Percentiles rank a stretch among this genome's conserved stretches.
phyloP scores from a whole-genome alignment of 2,329 filamentous ascomycete genomes.

The Hymenoscyphus scutula region DNA sequence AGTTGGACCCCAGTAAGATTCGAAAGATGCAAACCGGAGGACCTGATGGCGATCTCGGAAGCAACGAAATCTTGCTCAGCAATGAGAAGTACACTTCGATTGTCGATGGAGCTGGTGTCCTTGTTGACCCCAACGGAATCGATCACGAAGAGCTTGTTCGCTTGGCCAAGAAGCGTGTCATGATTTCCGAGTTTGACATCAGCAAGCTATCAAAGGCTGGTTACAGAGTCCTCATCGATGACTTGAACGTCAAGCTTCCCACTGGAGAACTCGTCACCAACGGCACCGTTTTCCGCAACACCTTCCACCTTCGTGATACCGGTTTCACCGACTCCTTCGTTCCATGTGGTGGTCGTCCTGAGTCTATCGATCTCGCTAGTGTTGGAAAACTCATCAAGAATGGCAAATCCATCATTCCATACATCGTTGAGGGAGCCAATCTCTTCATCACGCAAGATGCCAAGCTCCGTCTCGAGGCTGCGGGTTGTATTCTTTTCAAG shows the following conservation, averaged over 20 bases:
- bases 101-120: slow-evolving; percentile 93
- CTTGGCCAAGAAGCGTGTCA: slow-evolving; percentile 79
- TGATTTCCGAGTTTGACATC: slow-evolving; percentile 85
- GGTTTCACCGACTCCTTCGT: slow-evolving; percentile 85
- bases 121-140: slow-evolving; percentile 88
- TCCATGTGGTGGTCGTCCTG: slow-evolving; percentile 91
- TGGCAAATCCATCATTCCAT: slow-evolving; percentile 83
- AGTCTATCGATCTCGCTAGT: slow-evolving; percentile 90
- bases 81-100: slow-evolving; percentile 95
- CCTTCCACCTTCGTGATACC: slow-evolving; percentile 82
- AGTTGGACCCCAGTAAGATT: slow-evolving; percentile 80
- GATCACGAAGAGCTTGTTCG: slow-evolving; percentile 79
- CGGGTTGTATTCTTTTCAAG: slow-evolving; percentile 95
- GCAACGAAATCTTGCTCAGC: slow-evolving; percentile 94
- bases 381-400: slow-evolving; percentile 86
- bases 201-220: slow-evolving; percentile 83
- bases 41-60: slow-evolving; percentile 92
- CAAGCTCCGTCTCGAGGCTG: slow-evolving; percentile 89
- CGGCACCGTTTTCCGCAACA: slow-evolving; percentile 94
- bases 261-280: slow-evolving; percentile 84
- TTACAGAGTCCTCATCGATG: slow-evolving; percentile 89
- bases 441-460: slow-evolving; percentile 98
- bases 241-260: slow-evolving; percentile 83
- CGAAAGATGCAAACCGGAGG: slow-evolving; percentile 97
- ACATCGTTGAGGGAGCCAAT: slow-evolving; percentile 97